Conservation (phyloP, 192 early-diverging fungal genomes). For the Backusella luteola region DNA sequence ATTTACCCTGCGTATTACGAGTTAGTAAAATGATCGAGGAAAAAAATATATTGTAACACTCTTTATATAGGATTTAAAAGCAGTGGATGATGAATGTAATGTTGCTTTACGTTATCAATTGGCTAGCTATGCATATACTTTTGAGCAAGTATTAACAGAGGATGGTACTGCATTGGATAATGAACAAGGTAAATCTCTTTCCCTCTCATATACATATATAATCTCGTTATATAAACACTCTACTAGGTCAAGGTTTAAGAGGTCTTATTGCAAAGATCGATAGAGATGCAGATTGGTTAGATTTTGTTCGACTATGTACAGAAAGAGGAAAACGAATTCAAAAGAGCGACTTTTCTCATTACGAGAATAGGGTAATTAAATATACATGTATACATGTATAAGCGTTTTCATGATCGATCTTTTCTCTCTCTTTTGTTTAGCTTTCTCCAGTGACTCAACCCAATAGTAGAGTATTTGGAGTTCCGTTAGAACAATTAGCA, state of each 20-base stretch:
- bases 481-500: slow-evolving; percentile 67
- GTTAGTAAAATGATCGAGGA: slow-evolving; percentile 38
- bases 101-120: slow-evolving; percentile 75
- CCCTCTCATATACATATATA: background rate
- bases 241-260: slow-evolving; percentile 36
- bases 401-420: background rate
- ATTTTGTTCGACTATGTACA: slow-evolving; percentile 44
- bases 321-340: slow-evolving; percentile 29
- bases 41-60: slow-evolving; percentile 25
- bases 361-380: slow-evolving; percentile 39
- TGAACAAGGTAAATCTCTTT: slow-evolving; percentile 26
- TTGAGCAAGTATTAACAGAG: slow-evolving; percentile 71
- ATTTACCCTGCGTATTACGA: slow-evolving; percentile 82
- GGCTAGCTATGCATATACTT: slow-evolving; percentile 76
- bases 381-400: background rate
- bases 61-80: slow-evolving; percentile 45
- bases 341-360: slow-evolving; percentile 39
- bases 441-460: background rate
- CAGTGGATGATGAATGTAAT: slow-evolving; percentile 84
- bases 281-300: slow-evolving; percentile 57
- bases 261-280: slow-evolving; percentile 58
- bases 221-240: background rate
- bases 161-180: slow-evolving; percentile 65
- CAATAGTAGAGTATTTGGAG: slow-evolving; percentile 21
- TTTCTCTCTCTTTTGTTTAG: background rate